Conservation (phyloP, 129 eudicot species). For the Gnaphalium uliginosum region DNA sequence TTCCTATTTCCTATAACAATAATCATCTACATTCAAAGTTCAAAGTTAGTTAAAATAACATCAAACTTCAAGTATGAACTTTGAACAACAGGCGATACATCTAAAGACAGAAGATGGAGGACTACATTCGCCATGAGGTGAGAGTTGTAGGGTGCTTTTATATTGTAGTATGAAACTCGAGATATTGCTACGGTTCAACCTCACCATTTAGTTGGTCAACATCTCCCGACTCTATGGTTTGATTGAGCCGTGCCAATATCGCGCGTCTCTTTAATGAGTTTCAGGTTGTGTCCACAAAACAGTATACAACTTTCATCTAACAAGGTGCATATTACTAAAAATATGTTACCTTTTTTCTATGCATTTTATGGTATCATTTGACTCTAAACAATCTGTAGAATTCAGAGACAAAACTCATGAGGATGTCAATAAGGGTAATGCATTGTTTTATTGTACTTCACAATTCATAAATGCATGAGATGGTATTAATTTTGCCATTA, state of each 20-base stretch:
- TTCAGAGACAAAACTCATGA: neutral
- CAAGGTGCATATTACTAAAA: neutral
- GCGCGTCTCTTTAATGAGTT: neutral
- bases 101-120: neutral
- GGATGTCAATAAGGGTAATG: slow-evolving; percentile 8
- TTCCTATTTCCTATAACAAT: slow-evolving; percentile 13
- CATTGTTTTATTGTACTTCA: slow-evolving; percentile 27
- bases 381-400: neutral
- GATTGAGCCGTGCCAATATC: slow-evolving; percentile 40
- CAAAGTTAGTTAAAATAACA: neutral
- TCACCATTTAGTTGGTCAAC: neutral
- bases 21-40: neutral
- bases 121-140: neutral
- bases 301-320: slow-evolving; percentile 1
- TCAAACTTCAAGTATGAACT: neutral
- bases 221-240: slow-evolving; percentile 15
- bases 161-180: neutral
- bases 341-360: neutral
- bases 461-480: slow-evolving; percentile 13
- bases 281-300: neutral
- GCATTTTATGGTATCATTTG: slow-evolving; percentile 27
- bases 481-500: slow-evolving; percentile 18
- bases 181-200: slow-evolving; percentile 37
- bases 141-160: neutral
- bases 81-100: neutral